Conservation (phyloP, 345 rosid species). For the Gossypium bickii region DNA sequence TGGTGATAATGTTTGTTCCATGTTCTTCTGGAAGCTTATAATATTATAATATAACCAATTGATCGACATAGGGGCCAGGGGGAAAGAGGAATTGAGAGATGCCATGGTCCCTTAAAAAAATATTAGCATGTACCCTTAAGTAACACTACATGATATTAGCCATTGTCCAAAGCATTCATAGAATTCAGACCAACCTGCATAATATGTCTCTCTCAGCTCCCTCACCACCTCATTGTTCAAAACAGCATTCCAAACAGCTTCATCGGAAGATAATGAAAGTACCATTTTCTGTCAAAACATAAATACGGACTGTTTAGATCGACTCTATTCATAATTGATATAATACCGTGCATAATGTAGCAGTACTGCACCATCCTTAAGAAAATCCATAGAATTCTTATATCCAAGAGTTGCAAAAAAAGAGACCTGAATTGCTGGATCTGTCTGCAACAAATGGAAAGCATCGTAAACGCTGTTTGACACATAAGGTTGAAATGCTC, state of each 20-base stretch:
- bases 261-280: conserved; percentile 69
- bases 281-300: conserved; percentile 65
- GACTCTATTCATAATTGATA: not conserved
- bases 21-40: not conserved
- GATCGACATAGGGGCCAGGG: not conserved
- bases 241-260: conserved; percentile 87
- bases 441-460: conserved; percentile 69
- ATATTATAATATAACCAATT: not conserved
- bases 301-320: not conserved
- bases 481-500: conserved; percentile 47
- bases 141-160: no score
- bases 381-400: not conserved
- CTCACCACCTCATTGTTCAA: conserved; percentile 67
- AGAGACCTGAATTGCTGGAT: conserved; percentile 75
- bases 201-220: conserved; percentile 56
- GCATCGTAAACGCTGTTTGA: conserved; percentile 60
- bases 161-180: not conserved
- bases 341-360: not conserved
- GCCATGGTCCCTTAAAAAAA: not conserved
- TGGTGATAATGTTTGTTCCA: not conserved
- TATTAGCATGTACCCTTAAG: no score
- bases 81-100: not conserved
- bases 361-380: not conserved
- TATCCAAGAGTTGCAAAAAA: not conserved
- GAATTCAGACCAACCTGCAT: conserved; percentile 40